These are phyloP conservation scores for Podospora anserina DNA, from an alignment of 495 filamentous ascomycete species.

Conservation along the genomic window DNA sequence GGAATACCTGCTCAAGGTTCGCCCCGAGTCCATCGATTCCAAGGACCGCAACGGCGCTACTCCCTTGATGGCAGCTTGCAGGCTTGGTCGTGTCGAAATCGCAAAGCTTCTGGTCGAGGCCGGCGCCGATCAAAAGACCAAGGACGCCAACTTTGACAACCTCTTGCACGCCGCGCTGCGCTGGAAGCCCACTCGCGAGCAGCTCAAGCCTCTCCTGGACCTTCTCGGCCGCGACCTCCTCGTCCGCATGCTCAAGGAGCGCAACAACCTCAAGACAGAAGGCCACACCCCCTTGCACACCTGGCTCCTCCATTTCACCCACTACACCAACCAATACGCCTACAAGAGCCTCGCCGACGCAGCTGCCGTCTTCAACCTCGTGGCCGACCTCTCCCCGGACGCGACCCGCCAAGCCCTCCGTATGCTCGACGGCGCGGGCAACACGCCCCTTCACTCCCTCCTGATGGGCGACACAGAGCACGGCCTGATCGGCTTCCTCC, in stretches of 20 bases:
- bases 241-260: constrained; percentile 37
- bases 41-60: constrained; percentile 55
- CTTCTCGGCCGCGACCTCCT: constrained; percentile 52
- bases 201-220: constrained; percentile 45
- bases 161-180: constrained; percentile 56
- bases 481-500: constrained; percentile 44
- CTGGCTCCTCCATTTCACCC: constrained; percentile 28
- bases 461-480: constrained; percentile 38
- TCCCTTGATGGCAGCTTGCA: constrained; percentile 59
- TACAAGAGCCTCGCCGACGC: constrained; percentile 15
- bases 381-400: constrained; percentile 52
- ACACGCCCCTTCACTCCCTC: constrained; percentile 60
- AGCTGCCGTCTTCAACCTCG: constrained; percentile 34
- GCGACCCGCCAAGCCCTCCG: constrained; percentile 47
- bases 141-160: constrained; percentile 53
- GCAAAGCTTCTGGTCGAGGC: constrained; percentile 59
- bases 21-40: constrained; percentile 56
- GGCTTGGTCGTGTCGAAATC: constrained; percentile 46
- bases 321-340: not conserved
- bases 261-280: constrained; percentile 31
- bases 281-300: constrained; percentile 43
- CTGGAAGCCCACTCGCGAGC: constrained; percentile 23
- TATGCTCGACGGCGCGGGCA: constrained; percentile 63
- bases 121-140: constrained; percentile 61
- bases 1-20: constrained; percentile 56